A percentile compares a stretch with the other conserved stretches of the same genome.
phyloP scores from a whole-genome alignment of 495 filamentous ascomycete genomes.

The Echria macrotheca region DNA sequence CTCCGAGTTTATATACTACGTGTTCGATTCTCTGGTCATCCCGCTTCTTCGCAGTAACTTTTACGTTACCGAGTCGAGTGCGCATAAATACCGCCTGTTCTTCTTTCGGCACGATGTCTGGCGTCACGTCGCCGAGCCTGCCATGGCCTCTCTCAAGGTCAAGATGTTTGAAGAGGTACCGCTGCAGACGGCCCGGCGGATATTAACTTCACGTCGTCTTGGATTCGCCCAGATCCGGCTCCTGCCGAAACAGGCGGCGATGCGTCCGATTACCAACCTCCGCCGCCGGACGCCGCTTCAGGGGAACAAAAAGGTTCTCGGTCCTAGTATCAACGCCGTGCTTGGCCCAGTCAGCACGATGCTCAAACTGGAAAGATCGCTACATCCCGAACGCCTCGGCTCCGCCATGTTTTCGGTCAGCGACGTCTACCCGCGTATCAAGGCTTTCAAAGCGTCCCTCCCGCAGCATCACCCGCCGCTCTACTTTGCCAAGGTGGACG shows the following conservation, averaged over 20 bases:
- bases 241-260: slow-evolving; percentile 60
- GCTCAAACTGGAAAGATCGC: slow-evolving; percentile 68
- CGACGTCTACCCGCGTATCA: slow-evolving; percentile 75
- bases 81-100: slow-evolving; percentile 75
- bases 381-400: slow-evolving; percentile 60
- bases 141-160: slow-evolving; percentile 60
- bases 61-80: slow-evolving; percentile 86
- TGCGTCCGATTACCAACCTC: slow-evolving; percentile 85
- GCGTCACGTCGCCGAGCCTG: slow-evolving; percentile 68
- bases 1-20: slow-evolving; percentile 80
- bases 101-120: slow-evolving; percentile 95
- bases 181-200: slow-evolving; percentile 46
- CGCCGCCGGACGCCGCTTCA: slow-evolving; percentile 54
- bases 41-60: slow-evolving; percentile 84
- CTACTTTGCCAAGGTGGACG: slow-evolving; percentile 90
- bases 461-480: slow-evolving; percentile 14
- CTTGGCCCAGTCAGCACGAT: slow-evolving; percentile 70
- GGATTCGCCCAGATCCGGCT: slow-evolving; percentile 77
- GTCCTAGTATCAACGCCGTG: slow-evolving; percentile 74
- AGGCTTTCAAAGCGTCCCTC: slow-evolving; percentile 56
- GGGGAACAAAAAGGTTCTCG: slow-evolving; percentile 52
- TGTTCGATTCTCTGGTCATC: slow-evolving; percentile 87
- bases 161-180: slow-evolving; percentile 79
- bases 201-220: slow-evolving; percentile 57
- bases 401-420: slow-evolving; percentile 72